Base-by-base conservation (phyloP, 2,329 filamentous ascomycete species). In the Thermothelomyces thermophilus region DNA sequence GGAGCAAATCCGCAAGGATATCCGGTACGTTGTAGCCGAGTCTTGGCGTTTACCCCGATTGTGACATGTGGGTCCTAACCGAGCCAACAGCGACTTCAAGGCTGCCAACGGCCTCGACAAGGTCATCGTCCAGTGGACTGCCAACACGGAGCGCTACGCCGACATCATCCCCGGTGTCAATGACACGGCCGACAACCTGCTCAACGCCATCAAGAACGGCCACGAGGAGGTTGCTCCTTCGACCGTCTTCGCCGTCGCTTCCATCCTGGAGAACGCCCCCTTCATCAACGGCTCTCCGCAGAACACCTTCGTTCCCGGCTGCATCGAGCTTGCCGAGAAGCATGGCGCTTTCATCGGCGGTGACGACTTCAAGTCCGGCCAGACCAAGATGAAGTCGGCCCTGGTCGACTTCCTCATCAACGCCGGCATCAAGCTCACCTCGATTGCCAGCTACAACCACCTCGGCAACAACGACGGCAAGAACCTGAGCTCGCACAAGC, bases 361-460 rank as follows among this genome's bases (percentile, higher is more conserved):
- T 58, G 93, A 98, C 64, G 93, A 98, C 74, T 98, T 98, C 84
- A 98, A 98, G 77, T 97, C 93, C 56, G 93, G 93, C 56, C 93
- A 98, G 78, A 98, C 93, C 68, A 98, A 98, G 83, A 98, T 98
- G 93, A 98, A 98, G 76, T 97, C 93, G 53, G 93, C 93, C 17
- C 82, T 98, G 26, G 93, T 97, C 40, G 93, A 98, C 73, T 98
- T 98, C 75, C 73, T 98, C 68, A 95, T 98, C 83, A 96, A 84
- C 68, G 93, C 93, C 41, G 93, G 93, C 67, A 97, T 98, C 80
- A 96, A 95, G 76, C 83, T 98, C 65, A 97, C 91, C 53, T 95
- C 90, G 35, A 97, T 98, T 73, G 89, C 93, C 58, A 94, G 87
- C 73, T 98, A 98, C 83, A 98, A 98, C 76, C 93, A 98, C 70